Base-by-base conservation (phyloP, 352 stramenopile species). In the Pythium aristosporum region DNA sequence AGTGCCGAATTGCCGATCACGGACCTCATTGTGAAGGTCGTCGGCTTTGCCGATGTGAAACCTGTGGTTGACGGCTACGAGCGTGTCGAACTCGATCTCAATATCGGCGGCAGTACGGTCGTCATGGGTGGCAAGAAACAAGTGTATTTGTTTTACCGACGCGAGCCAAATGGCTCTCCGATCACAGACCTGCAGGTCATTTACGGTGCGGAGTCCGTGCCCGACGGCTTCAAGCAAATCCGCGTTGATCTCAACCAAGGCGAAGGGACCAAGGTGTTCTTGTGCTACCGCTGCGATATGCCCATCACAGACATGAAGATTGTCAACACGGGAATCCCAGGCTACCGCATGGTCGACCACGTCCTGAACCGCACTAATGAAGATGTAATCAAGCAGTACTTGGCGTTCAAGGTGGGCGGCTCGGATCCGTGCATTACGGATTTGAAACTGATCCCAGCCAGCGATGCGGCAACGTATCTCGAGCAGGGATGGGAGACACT, bases 241-340 rank as follows among this genome's bases (percentile, higher is more conserved):
- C 76, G 84, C 47, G 77, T 92, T n/a, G 87, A 96, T 48, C 51
- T 96, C 10, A 96, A 96, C 52, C 86, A 95, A 65, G 83, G 86
- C 9, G 86, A 91, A 66, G 87, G 80, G 52, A 80, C 78, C 13
- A 93, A 90, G 42, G 85, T 94, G 6, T 93, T 89, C 49, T 63
- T 96, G 32, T 96, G 87, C 63, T 96, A 95, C 61, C 82, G 86
- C 3, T 91, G 85, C 57, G 87, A 96, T 67, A 94, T 95, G 85
- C 87, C 87, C 7, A 89, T 96, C 58, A 94, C 85, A 0, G 87
- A 96, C 59, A 62, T 96, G 34, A 89, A 91, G 68, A 89, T 95
- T 46, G 86, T 96, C 32, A 89, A 89, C 37, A 85, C 73, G 20
- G 86, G 86, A 42, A 91, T 94, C 32, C 85, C 86, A 23, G 85